Evolutionary conservation across 2,329 filamentous ascomycete genomes (phyloP), one percentile per base, ranked within the genome.

Genomic region (Botrytis byssoidea): DNA sequence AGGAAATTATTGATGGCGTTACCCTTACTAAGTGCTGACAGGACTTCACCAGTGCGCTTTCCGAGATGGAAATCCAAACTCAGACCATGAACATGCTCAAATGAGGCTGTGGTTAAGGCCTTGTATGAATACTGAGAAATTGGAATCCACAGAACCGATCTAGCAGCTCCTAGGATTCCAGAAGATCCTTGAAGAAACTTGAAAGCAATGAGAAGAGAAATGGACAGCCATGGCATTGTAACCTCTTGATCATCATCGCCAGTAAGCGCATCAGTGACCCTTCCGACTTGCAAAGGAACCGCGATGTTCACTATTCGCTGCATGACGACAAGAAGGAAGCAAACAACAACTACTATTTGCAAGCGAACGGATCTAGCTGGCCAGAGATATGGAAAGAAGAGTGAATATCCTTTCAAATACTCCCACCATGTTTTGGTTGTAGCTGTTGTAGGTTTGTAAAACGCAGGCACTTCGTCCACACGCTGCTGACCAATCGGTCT

Each of bases 341-440:
- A 98, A 66, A 94, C 79, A 32, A 97, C 82, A 32, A 98, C 94
- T 72, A 95, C 88, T 37, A 94, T 77, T 84, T 98, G 92, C 72
- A 99, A 86, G 76, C 86, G 88, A 55, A 86, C 84, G 69, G 93
- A 91, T 80, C 95, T 95, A 79, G 91, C 92, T 0, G 96, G 96
- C 96, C 96, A 99, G 74, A 98, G 89, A 81, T 98, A 99, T 0
- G 95, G 95, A 81, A 98, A 97, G 83, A 99, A 97, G 70, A 98
- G 86, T 20, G 92, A 93, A 82, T 98, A 99, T 64, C 95, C 94
- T 76, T 92, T 91, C 75, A 98, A 85, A 82, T 99, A 99, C 81
- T 98, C 95, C 90, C 93, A 97, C 96, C 96, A 99, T 70, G 91
- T 96, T 77, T 93, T 94, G 78, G 93, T 92, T 4, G 94, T 95